Evolutionary conservation across 805 yeast species (phyloP).

Genomic region (Yamadazyma takamatsuzukensis): DNA sequence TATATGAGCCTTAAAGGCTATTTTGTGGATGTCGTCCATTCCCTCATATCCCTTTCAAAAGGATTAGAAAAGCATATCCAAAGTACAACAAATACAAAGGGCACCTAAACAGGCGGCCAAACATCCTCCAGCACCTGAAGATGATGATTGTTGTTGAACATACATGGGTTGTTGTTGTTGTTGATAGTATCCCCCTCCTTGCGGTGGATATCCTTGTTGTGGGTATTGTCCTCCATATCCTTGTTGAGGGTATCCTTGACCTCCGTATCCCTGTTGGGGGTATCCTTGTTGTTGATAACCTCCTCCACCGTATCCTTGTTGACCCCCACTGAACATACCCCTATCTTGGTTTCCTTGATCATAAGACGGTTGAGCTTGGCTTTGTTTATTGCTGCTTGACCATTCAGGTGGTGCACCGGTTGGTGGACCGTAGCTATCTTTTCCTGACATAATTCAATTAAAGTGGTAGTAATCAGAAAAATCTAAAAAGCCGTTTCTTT

Average conservation of each 20-base stretch:
- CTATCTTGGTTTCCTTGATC: conserved; percentile 16
- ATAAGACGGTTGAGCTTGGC: conserved; percentile 18
- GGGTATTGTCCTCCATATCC: conserved; percentile 16
- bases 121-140: conserved; percentile 23
- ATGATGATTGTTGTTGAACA: conserved; percentile 35
- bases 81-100: conserved; percentile 38
- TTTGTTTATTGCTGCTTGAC: conserved; percentile 14
- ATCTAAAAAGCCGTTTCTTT: too few relatives aligned
- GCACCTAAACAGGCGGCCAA: conserved; percentile 43
- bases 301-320: conserved; percentile 15
- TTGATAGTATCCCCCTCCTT: conserved; percentile 33
- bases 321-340: conserved; percentile 19
- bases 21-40: too few relatives aligned
- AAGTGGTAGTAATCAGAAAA: too few relatives aligned
- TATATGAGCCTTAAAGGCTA: too few relatives aligned
- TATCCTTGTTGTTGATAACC: conserved; percentile 19
- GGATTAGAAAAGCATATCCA: conserved; percentile 22
- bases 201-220: conserved; percentile 19
- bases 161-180: conserved; percentile 44
- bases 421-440: conserved; percentile 12
- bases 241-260: conserved; percentile 14
- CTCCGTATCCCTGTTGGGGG: conserved; percentile 17
- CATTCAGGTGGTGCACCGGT: conserved; percentile 31
- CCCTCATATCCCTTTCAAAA: neutral
- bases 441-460: conserved; percentile 10